phyloP scores from a whole-genome alignment of 2,329 filamentous ascomycete species.

The Tolypocladium cylindrosporum region DNA sequence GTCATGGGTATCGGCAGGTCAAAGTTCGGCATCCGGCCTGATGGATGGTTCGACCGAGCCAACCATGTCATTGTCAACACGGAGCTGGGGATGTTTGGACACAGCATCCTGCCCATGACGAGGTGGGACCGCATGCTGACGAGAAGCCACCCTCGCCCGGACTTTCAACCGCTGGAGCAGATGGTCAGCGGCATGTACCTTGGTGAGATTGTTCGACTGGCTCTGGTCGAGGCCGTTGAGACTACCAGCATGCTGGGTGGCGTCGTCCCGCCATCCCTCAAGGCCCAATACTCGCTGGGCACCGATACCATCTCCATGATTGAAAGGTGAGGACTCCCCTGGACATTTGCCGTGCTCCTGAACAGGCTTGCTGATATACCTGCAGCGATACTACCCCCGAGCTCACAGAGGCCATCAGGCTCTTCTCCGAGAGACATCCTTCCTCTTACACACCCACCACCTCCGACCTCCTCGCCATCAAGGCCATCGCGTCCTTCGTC shows the following conservation, averaged over 20 bases:
- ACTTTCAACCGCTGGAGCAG: slow-evolving; percentile 53
- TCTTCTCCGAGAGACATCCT: slow-evolving; percentile 42
- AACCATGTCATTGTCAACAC: slow-evolving; percentile 58
- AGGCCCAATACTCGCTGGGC: slow-evolving; percentile 44
- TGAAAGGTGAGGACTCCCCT: slow-evolving; percentile 36
- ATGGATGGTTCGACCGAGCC: slow-evolving; percentile 45
- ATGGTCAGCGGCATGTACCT: slow-evolving; percentile 57
- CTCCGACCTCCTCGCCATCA: slow-evolving; percentile 41
- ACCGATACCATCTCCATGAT: slow-evolving; percentile 51
- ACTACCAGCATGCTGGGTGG: slow-evolving; percentile 46
- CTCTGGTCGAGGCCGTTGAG: slow-evolving; percentile 48
- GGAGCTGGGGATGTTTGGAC: slow-evolving; percentile 57
- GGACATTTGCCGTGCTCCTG: neutral
- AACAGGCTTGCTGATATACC: slow-evolving; percentile 9
- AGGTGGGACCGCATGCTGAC: slow-evolving; percentile 49
- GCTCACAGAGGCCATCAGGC: slow-evolving; percentile 31
- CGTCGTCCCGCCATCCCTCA: slow-evolving; percentile 42
- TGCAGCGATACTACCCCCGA: slow-evolving; percentile 33
- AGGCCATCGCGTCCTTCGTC: slow-evolving; percentile 42
- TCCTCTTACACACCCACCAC: slow-evolving; percentile 27
- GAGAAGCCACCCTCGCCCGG: slow-evolving; percentile 40
- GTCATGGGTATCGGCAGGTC: slow-evolving; percentile 40
- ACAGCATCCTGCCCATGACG: slow-evolving; percentile 47
- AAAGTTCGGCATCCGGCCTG: slow-evolving; percentile 48
- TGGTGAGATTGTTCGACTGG: slow-evolving; percentile 52